Evolutionary conservation across 192 early-diverging fungal genomes (phyloP).

Genomic region (Polychytrium aggregatum): DNA sequence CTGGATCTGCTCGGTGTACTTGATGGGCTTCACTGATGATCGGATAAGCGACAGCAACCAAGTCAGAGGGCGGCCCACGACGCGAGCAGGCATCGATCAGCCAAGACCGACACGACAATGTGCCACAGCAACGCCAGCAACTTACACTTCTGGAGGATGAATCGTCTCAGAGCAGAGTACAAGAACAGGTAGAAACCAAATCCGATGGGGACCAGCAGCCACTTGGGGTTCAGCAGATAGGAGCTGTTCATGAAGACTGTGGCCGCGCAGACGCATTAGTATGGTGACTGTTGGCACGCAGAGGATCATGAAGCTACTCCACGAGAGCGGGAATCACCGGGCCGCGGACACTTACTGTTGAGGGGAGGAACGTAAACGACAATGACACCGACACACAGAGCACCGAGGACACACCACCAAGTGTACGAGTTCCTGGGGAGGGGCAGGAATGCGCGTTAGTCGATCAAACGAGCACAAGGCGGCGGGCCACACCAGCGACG

Average conservation of each 20-base stretch:
- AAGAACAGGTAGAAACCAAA: constrained; percentile 68
- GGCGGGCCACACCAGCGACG: no score
- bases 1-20: constrained; percentile 61
- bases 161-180: constrained; percentile 58
- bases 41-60: no score
- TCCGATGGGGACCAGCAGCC: constrained; percentile 77
- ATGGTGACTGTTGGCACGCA: constrained; percentile 71
- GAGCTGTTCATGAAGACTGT: no score
- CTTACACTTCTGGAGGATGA: constrained; percentile 47
- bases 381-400: constrained; percentile 35
- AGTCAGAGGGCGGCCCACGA: no score
- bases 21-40: constrained; percentile 46
- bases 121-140: no score
- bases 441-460: neutral
- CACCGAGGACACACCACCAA: constrained; percentile 37
- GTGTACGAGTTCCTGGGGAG: constrained; percentile 18
- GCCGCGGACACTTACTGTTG: constrained; percentile 19
- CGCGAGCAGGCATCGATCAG: no score
- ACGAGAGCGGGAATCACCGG: no score
- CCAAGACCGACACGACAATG: no score
- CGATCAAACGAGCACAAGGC: constrained; percentile 3
- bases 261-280: no score
- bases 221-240: constrained; percentile 53
- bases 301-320: constrained; percentile 37
- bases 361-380: constrained; percentile 38